phyloP scores from a whole-genome alignment of 768 basidiomycete genomes.

The Calocybe gangraenosa region DNA sequence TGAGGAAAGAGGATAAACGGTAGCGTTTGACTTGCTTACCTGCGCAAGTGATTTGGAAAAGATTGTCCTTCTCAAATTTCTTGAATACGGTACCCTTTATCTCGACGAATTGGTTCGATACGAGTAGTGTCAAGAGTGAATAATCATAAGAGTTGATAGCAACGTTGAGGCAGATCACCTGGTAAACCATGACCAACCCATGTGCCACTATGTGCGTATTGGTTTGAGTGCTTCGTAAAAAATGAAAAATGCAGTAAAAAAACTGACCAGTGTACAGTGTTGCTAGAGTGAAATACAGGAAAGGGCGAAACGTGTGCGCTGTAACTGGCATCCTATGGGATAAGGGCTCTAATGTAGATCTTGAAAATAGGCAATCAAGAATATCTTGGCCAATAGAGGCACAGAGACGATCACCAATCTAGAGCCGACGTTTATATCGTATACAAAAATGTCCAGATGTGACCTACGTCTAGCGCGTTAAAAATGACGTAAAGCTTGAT shows the following conservation, averaged over 20 bases:
- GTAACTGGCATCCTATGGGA: conserved; percentile 60
- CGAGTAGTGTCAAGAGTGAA: conserved; percentile 85
- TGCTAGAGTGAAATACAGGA: conserved; percentile 81
- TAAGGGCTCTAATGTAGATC: conserved; percentile 77
- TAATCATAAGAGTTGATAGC: conserved; percentile 99
- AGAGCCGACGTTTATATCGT: conserved; percentile 7
- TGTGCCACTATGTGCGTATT: conserved; percentile 60
- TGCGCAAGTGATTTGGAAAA: conserved; percentile 98
- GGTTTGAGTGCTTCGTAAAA: not conserved
- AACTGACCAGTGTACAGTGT: conserved; percentile 75
- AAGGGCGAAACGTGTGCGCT: conserved; percentile 67
- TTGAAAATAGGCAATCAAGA: conserved; percentile 92
- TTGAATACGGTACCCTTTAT: conserved; percentile 99
- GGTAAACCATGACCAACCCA: conserved; percentile 93
- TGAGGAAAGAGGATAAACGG: not conserved
- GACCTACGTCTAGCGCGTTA: conserved; percentile 89
- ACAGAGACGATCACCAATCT: conserved; percentile 95
- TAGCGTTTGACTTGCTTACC: conserved; percentile 40
- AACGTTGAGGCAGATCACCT: conserved; percentile 91
- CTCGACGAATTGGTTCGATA: conserved; percentile 99
- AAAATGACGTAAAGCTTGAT: conserved; percentile 99
- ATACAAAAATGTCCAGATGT: not conserved
- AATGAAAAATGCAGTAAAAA: not conserved
- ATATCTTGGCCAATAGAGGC: conserved; percentile 98
- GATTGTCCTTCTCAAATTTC: conserved; percentile 97